Percentiles rank a stretch among this genome's conserved stretches.
These are phyloP conservation scores for Metrosideros polymorpha DNA, from an alignment of 441 rosid genomes.

Conservation along the genomic window DNA sequence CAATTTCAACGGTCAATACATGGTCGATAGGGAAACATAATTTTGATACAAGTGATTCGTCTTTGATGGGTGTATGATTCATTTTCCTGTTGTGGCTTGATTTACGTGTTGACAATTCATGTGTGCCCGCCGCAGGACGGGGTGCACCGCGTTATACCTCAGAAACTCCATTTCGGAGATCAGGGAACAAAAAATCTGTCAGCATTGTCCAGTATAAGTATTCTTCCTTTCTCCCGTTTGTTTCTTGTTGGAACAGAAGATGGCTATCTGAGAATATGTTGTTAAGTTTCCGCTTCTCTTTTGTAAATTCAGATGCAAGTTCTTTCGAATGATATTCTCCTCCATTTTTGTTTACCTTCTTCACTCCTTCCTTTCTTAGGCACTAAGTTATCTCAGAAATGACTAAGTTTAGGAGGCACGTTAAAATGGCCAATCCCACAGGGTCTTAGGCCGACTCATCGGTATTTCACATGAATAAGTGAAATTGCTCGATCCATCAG, in stretches of 20 bases:
- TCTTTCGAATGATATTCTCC: not conserved
- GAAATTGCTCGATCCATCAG: not conserved
- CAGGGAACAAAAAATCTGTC: slow-evolving; percentile 55
- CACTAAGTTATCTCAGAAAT: not conserved
- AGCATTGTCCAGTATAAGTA: slow-evolving; percentile 59
- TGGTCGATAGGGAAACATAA: not conserved
- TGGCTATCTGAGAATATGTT: slow-evolving; percentile 70
- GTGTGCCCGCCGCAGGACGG: slow-evolving; percentile 39
- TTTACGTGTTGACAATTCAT: not conserved
- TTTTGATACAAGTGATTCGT: not conserved
- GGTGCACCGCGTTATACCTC: slow-evolving; percentile 51
- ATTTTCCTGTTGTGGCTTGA: not conserved
- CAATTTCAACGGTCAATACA: not conserved
- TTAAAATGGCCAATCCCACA: not conserved
- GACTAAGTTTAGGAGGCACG: not conserved
- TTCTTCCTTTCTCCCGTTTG: slow-evolving; percentile 64
- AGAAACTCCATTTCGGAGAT: slow-evolving; percentile 47
- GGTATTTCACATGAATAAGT: not conserved
- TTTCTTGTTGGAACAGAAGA: slow-evolving; percentile 87
- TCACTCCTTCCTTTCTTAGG: not conserved
- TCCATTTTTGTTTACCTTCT: not conserved
- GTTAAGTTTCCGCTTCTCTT: slow-evolving; percentile 17
- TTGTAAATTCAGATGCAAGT: not conserved
- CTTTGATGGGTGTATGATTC: not conserved
- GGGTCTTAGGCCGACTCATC: not conserved